Conservation (phyloP, 1,139 yeast genomes). For the Debaryomycetaceae sp. region DNA sequence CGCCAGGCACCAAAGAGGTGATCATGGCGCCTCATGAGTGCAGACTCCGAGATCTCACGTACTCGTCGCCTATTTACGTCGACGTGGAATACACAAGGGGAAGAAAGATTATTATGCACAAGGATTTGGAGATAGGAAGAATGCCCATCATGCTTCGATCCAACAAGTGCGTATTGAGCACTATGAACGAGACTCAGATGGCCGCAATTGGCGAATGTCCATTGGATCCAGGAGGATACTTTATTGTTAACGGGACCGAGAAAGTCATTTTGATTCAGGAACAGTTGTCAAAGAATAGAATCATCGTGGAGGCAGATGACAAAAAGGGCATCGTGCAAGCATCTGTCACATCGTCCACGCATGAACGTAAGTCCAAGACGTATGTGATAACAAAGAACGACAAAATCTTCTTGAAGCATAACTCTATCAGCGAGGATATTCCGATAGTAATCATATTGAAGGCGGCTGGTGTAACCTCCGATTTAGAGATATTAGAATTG, state of each 20-base stretch:
- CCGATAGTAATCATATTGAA: conserved; percentile 91
- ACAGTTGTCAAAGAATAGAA: conserved; percentile 94
- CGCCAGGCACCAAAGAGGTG: conserved; percentile 54
- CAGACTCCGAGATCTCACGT: conserved; percentile 88
- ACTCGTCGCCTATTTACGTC: conserved; percentile 93
- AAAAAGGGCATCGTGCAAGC: conserved; percentile 95
- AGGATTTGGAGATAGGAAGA: conserved; percentile 90
- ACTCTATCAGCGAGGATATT: conserved; percentile 89
- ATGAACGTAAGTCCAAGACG: conserved; percentile 95
- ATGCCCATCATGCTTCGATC: conserved; percentile 98
- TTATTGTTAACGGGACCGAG: conserved; percentile 96
- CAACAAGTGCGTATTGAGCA: conserved; percentile 82
- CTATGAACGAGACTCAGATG: conserved; percentile 77
- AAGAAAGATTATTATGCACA: conserved; percentile 81
- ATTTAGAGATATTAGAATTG: conserved; percentile 86
- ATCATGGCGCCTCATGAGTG: conserved; percentile 94
- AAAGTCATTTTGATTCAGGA: conserved; percentile 96
- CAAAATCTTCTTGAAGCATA: conserved; percentile 87
- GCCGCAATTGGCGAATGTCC: conserved; percentile 93
- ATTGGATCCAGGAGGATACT: conserved; percentile 97
- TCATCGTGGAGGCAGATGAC: conserved; percentile 95
- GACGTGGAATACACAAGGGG: conserved; percentile 98
- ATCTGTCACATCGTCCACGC: conserved; percentile 95
- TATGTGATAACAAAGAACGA: conserved; percentile 91
- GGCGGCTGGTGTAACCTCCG: conserved; percentile 94